phyloP scores from a whole-genome alignment of 345 rosid species.

The Arabis hirsuta region DNA sequence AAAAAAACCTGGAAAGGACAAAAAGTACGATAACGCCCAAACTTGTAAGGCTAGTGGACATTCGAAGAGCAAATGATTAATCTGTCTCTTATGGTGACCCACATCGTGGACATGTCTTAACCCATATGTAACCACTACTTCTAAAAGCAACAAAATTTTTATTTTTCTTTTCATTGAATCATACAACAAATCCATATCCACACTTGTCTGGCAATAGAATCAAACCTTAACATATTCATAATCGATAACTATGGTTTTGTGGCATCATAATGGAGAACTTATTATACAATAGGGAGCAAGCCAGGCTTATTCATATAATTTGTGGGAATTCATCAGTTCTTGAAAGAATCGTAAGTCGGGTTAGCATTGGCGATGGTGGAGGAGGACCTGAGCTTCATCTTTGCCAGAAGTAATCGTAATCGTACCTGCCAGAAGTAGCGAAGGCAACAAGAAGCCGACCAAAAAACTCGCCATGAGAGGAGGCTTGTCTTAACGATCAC shows the following conservation, averaged over 20 bases:
- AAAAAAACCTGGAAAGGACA: no score
- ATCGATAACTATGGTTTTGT: neutral
- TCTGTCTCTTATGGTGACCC: no score
- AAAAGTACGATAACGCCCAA: no score
- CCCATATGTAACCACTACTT: no score
- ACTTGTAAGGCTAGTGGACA: no score
- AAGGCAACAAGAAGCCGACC: conserved; percentile 75
- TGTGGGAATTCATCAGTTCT: conserved; percentile 6
- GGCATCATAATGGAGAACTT: neutral
- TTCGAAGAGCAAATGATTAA: no score
- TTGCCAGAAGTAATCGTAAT: conserved; percentile 21
- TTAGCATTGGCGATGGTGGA: conserved; percentile 33
- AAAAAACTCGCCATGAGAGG: conserved; percentile 64
- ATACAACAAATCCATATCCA: neutral
- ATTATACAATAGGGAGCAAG: conserved; percentile 3
- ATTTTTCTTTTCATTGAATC: no score
- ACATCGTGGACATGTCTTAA: no score
- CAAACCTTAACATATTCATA: conserved; percentile 16
- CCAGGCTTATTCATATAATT: conserved; percentile 11
- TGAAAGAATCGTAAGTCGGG: conserved; percentile 30
- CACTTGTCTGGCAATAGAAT: neutral
- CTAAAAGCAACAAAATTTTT: no score
- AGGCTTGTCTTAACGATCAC: conserved; percentile 36
- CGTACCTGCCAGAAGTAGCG: conserved; percentile 70
- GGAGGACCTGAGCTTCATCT: conserved; percentile 40